These are phyloP conservation scores for Didymellaceae sp. DNA, from an alignment of 2,329 filamentous ascomycete species.

Conservation along the genomic window DNA sequence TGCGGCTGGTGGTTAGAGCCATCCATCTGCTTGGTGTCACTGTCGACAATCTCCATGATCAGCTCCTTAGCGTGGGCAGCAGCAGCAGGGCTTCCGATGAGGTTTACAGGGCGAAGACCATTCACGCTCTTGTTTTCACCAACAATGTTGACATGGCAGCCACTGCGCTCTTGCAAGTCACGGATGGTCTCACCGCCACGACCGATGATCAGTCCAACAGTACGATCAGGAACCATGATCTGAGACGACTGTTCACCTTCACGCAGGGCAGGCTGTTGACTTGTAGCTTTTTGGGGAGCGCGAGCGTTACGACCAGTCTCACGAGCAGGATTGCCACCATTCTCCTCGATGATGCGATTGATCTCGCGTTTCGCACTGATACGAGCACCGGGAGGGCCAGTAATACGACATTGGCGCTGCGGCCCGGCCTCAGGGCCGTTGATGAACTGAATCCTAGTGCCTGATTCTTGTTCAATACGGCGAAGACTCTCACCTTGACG, in stretches of 20 bases:
- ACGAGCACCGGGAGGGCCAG: conserved; percentile 73
- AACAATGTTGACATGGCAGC: conserved; percentile 96
- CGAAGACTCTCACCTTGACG: conserved; percentile 87
- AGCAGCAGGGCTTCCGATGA: conserved; percentile 79
- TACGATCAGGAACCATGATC: conserved; percentile 94
- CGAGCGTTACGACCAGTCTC: conserved; percentile 47
- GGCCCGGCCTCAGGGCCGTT: conserved; percentile 76
- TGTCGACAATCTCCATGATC: conserved; percentile 94
- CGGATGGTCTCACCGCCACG: conserved; percentile 91
- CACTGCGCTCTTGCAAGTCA: conserved; percentile 87
- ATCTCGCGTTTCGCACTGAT: conserved; percentile 83
- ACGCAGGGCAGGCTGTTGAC: conserved; percentile 60
- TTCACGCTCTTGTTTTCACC: conserved; percentile 93
- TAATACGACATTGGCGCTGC: conserved; percentile 84
- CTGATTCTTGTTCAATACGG: conserved; percentile 81
- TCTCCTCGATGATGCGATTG: conserved; percentile 86
- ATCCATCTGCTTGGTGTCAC: conserved; percentile 68
- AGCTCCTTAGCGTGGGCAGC: conserved; percentile 81
- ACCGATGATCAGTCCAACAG: conserved; percentile 92
- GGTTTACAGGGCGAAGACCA: conserved; percentile 85
- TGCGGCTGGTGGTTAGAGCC: conserved; percentile 30
- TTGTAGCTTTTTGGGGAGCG: conserved; percentile 51
- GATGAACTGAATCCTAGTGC: conserved; percentile 86
- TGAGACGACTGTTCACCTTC: conserved; percentile 87
- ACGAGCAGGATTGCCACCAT: conserved; percentile 62